Base-by-base conservation (phyloP, 2,329 filamentous ascomycete genomes). In the Dothidotthia symphoricarpi region DNA sequence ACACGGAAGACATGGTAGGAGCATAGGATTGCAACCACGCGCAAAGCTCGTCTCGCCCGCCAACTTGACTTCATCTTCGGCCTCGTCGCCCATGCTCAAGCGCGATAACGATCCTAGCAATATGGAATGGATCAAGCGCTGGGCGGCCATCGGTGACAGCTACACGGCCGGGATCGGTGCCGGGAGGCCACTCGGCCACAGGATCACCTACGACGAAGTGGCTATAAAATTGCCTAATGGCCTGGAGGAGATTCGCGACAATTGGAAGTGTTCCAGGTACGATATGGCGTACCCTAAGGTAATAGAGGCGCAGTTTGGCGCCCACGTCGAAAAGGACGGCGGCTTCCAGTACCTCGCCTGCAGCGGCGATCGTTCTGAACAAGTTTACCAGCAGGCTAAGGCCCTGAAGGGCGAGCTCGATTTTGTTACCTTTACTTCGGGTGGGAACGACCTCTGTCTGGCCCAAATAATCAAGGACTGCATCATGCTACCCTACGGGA, bases 261-360 rank as follows among this genome's bases (percentile, higher is more conserved):
- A 40, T 24, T 40, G 27, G 27, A 27, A 16, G 14, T 40, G 37
- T 17, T 16, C 37, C 14, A 30, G 37, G 3, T 40, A 35, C 14
- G 32, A 35, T 16, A 30, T 35, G 22, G 28, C 37, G 0, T 40
- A 40, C 13, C 37, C 37, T n/a, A 40, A 40, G 10, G 37, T 40
- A 0, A 40, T 40, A 9, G 37, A 40, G 13, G 31, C 37, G 3
- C 37, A 40, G 27, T 40, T 40, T 2, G 37, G 31, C 12, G n/a
- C 31, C 16, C 37, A 40, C 6, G 7, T 35, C 13, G 26, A 40
- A 25, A 28, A 31, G n/a, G 22, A 40, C 15, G 37, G 31, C 27
- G 37, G 37, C 7, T 40, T 40, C 31, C 37, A 40, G 2, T 35
- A 35, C 17, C 37, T 40, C 7, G 37, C 31, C 11, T 40, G 37